A percentile compares a stretch with the other conserved stretches of the same genome.
phyloP scores from a whole-genome alignment of 2,329 filamentous ascomycete species.

The Phialemonium atrogriseum region DNA sequence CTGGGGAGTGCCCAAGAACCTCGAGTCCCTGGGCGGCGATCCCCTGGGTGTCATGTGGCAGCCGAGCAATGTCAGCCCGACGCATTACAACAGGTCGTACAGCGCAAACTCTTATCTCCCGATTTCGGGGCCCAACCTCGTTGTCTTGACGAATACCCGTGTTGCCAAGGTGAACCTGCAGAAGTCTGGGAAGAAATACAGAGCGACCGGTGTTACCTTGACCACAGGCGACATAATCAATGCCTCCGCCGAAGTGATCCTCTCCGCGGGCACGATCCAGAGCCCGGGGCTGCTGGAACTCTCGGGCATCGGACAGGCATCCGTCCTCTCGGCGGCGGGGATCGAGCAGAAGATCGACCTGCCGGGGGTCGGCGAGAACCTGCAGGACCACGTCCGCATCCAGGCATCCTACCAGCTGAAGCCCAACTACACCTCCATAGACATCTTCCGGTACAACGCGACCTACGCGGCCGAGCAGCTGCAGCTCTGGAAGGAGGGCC shows the following conservation, averaged over 20 bases:
- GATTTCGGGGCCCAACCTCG: slow-evolving; percentile 31
- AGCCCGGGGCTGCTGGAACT: slow-evolving; percentile 49
- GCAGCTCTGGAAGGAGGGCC: slow-evolving; percentile 22
- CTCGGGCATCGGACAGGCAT: slow-evolving; percentile 43
- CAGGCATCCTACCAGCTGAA: slow-evolving; percentile 16
- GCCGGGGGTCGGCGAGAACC: slow-evolving; percentile 49
- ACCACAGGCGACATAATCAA: slow-evolving; percentile 15
- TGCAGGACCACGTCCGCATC: slow-evolving; percentile 22
- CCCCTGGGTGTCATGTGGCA: slow-evolving; percentile 41
- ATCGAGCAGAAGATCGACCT: slow-evolving; percentile 43
- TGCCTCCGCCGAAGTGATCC: slow-evolving; percentile 23
- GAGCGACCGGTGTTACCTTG: slow-evolving; percentile 15
- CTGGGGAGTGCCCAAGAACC: slow-evolving; percentile 30
- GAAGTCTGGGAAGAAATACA: slow-evolving; percentile 6
- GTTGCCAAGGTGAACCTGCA: slow-evolving; percentile 29
- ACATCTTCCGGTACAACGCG: slow-evolving; percentile 20
- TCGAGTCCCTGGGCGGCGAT: slow-evolving; percentile 39
- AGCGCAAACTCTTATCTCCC: slow-evolving; percentile 33
- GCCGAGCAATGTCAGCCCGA: slow-evolving; percentile 37
- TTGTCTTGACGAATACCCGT: slow-evolving; percentile 24
- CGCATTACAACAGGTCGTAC: slow-evolving; percentile 40
- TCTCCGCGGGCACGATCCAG: slow-evolving; percentile 39
- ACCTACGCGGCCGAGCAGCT: slow-evolving; percentile 29
- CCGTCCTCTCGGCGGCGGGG: slow-evolving; percentile 35
- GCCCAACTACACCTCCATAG: slow-evolving; percentile 20